Evolutionary conservation across 2,329 filamentous ascomycete species (phyloP).

Genomic region (Microsporum ferrugineum): DNA sequence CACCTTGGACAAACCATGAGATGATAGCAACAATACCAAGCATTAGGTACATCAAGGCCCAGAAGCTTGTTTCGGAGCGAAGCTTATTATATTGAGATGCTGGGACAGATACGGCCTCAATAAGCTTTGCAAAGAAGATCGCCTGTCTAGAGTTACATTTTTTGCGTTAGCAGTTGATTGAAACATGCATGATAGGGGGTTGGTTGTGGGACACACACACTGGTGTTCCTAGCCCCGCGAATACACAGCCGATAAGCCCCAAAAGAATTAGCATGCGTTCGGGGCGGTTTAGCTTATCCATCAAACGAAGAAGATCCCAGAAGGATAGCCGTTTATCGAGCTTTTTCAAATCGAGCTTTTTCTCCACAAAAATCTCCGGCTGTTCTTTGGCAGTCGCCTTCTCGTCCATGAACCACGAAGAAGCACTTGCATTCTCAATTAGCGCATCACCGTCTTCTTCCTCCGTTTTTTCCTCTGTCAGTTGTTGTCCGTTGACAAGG

Average conservation of each 20-base stretch:
- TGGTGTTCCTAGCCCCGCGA: constrained; percentile 73
- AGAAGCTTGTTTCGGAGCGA: constrained; percentile 64
- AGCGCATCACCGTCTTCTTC: not conserved
- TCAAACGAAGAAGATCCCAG: constrained; percentile 57
- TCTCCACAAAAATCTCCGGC: not conserved
- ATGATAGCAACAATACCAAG: constrained; percentile 63
- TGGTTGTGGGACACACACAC: constrained; percentile 41
- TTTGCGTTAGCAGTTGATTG: not conserved
- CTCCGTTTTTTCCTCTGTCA: not conserved
- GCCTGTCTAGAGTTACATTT: not conserved
- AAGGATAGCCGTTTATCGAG: not conserved
- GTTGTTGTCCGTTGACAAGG: not conserved
- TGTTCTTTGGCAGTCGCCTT: not conserved
- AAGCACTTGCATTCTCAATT: not conserved
- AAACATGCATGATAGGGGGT: not conserved
- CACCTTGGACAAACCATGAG: constrained; percentile 55
- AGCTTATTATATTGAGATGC: constrained; percentile 45
- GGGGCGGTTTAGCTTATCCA: constrained; percentile 62
- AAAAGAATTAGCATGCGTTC: constrained; percentile 62
- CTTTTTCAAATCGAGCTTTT: not conserved
- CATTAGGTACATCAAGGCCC: constrained; percentile 81
- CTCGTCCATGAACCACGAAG: not conserved
- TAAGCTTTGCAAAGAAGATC: constrained; percentile 81
- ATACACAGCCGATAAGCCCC: constrained; percentile 60
- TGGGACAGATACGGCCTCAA: constrained; percentile 56